Percentiles rank a stretch among this genome's conserved stretches.
Evolutionary conservation across 2,329 filamentous ascomycete genomes (phyloP).

Genomic region (Chrysoporthe cubensis): DNA sequence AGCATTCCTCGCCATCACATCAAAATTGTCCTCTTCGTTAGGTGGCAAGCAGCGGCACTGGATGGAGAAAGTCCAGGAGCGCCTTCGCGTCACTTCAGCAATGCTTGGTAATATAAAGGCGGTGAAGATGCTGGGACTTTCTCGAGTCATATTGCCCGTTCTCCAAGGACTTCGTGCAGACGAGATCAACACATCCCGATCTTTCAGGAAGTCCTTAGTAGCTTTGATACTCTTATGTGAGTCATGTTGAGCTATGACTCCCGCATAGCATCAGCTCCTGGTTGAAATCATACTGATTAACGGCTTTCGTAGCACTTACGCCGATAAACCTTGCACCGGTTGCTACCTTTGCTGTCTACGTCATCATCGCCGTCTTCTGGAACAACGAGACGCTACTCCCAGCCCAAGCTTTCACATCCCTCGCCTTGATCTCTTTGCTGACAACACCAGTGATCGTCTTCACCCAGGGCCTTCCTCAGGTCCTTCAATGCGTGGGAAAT

Average conservation of each 20-base stretch:
- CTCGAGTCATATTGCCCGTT: background rate
- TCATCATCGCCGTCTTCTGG: slow-evolving; percentile 32
- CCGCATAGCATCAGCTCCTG: slow-evolving; percentile 35
- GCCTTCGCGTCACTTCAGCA: background rate
- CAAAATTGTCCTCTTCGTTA: too few relatives aligned
- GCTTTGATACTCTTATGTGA: slow-evolving; percentile 31
- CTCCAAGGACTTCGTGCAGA: slow-evolving; percentile 39
- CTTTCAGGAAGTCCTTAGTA: slow-evolving; percentile 40
- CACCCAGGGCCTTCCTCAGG: slow-evolving; percentile 30
- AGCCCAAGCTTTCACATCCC: slow-evolving; percentile 30
- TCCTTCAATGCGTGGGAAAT: slow-evolving; percentile 31
- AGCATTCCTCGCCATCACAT: background rate
- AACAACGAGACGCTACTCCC: slow-evolving; percentile 27
- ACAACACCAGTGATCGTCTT: slow-evolving; percentile 29
- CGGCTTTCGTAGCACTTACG: too few relatives aligned
- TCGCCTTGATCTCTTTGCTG: slow-evolving; percentile 33
- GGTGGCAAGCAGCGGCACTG: background rate
- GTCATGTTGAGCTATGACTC: slow-evolving; percentile 28
- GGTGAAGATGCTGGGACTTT: background rate
- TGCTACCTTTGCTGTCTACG: slow-evolving; percentile 35
- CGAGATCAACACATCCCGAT: slow-evolving; percentile 42
- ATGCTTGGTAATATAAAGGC: background rate
- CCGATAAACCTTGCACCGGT: slow-evolving; percentile 28
- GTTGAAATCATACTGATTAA: too few relatives aligned
- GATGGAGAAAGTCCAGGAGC: background rate